phyloP scores from a whole-genome alignment of 345 rosid species.

The Aquilaria yunnanensis region DNA sequence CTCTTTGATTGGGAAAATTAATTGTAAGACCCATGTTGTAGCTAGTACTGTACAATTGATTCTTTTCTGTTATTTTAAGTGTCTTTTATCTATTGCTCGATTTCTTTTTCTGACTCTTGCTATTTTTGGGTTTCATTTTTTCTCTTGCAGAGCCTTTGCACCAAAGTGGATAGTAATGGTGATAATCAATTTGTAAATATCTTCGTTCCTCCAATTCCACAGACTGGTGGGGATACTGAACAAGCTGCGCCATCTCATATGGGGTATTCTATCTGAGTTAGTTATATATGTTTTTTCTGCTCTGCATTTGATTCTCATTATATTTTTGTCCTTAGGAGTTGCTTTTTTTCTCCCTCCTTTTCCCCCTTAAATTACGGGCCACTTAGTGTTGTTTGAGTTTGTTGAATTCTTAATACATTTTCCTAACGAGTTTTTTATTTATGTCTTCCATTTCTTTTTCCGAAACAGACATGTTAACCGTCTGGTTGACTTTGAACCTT shows the following conservation, averaged over 20 bases:
- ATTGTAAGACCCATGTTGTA: too few relatives aligned
- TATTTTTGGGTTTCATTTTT: conserved; percentile 12
- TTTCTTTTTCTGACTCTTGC: conserved; percentile 4
- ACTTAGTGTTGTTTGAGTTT: background rate
- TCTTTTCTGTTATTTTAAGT: background rate
- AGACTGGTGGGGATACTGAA: conserved; percentile 23
- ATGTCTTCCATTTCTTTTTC: conserved; percentile 3
- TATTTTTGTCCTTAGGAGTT: background rate
- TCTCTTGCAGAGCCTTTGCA: conserved; percentile 31
- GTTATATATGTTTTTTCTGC: background rate
- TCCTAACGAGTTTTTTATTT: background rate
- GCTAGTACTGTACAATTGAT: too few relatives aligned
- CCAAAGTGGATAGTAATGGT: conserved; percentile 26
- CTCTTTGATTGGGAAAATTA: too few relatives aligned
- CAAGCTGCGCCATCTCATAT: conserved; percentile 27
- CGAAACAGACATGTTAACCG: conserved; percentile 34
- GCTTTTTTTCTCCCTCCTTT: background rate
- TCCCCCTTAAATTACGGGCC: too few relatives aligned
- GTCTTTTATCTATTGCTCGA: conserved; percentile 3
- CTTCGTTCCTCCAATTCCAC: conserved; percentile 22
- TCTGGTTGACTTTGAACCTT: conserved; percentile 60
- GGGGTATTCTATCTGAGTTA: conserved; percentile 33
- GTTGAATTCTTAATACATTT: conserved; percentile 1
- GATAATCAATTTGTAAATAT: conserved; percentile 22
- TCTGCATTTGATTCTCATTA: background rate